Percentiles rank a stretch among this genome's conserved stretches.
These are phyloP conservation scores for Microdochium nivale DNA, from an alignment of 2,329 filamentous ascomycete genomes.

Conservation along the genomic window DNA sequence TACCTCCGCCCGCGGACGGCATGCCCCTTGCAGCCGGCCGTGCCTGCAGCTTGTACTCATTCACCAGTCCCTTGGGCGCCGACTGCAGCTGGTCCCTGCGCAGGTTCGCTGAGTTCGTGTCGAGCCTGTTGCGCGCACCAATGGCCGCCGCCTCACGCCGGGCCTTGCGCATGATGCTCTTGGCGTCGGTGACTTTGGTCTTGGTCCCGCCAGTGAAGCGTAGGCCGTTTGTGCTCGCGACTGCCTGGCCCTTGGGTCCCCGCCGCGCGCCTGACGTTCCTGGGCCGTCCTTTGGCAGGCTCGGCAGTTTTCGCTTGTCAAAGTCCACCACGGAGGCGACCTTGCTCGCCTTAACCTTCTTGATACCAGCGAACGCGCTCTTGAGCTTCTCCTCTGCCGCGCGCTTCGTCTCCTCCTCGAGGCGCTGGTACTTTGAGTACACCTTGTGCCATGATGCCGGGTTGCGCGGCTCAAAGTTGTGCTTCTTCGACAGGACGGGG, in stretches of 20 bases:
- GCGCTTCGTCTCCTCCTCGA: conserved; percentile 47
- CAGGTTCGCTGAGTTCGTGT: conserved; percentile 26
- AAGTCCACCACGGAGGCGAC: conserved; percentile 43
- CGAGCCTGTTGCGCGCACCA: conserved; percentile 35
- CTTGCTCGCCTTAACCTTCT: conserved; percentile 48
- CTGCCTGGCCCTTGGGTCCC: conserved; percentile 2
- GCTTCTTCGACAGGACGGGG: conserved; percentile 49
- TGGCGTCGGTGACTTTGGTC: conserved; percentile 41
- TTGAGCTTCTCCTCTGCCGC: conserved; percentile 50
- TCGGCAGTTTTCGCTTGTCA: conserved; percentile 36
- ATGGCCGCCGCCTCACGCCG: conserved; percentile 48
- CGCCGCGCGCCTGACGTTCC: background rate
- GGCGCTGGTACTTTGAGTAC: conserved; percentile 59
- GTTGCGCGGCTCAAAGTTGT: conserved; percentile 57
- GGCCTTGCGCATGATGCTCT: conserved; percentile 47
- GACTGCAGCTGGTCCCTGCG: conserved; percentile 30
- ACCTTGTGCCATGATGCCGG: conserved; percentile 68
- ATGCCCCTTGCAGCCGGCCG: conserved; percentile 16
- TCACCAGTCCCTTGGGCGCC: conserved; percentile 45
- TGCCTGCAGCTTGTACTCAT: conserved; percentile 37
- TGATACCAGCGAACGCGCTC: conserved; percentile 46
- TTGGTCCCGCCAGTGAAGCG: conserved; percentile 39
- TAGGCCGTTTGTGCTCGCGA: conserved; percentile 23
- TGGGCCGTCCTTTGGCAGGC: conserved; percentile 21
- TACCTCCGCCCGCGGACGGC: conserved; percentile 4